Conservation (phyloP, 2,329 filamentous ascomycete species). For the Fusarium sp. region DNA sequence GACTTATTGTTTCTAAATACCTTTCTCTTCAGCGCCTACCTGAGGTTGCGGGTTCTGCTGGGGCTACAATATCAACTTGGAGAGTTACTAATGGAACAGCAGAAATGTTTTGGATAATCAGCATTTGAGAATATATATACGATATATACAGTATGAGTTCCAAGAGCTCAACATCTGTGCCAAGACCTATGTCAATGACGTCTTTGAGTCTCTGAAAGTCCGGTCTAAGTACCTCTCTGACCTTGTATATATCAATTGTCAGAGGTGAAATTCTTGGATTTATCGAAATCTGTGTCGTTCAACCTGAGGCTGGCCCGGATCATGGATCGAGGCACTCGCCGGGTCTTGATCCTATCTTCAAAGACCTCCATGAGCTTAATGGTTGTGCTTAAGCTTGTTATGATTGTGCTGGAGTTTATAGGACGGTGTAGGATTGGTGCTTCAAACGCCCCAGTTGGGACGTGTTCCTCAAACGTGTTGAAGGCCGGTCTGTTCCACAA, state of each 20-base stretch:
- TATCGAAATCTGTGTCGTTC: too few relatives aligned
- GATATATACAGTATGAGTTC: neutral
- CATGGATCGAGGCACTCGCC: neutral
- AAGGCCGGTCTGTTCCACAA: neutral
- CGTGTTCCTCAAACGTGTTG: neutral
- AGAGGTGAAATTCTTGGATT: too few relatives aligned
- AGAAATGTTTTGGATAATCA: neutral
- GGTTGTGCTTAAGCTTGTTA: rapidly evolving
- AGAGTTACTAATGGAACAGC: neutral
- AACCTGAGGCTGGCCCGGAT: neutral
- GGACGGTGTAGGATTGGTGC: neutral
- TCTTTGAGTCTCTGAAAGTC: neutral
- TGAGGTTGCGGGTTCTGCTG: neutral
- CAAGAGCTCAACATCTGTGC: neutral
- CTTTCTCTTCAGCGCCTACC: neutral
- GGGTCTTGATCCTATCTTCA: neutral
- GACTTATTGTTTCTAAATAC: neutral
- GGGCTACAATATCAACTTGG: neutral
- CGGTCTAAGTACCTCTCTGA: neutral
- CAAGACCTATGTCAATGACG: neutral
- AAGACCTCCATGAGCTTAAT: neutral
- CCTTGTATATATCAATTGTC: neutral
- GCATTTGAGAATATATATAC: neutral
- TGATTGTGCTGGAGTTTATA: rapidly evolving
- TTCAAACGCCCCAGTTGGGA: too few relatives aligned